phyloP scores from a whole-genome alignment of 805 yeast genomes.

The Sugiyamaella valdiviana region DNA sequence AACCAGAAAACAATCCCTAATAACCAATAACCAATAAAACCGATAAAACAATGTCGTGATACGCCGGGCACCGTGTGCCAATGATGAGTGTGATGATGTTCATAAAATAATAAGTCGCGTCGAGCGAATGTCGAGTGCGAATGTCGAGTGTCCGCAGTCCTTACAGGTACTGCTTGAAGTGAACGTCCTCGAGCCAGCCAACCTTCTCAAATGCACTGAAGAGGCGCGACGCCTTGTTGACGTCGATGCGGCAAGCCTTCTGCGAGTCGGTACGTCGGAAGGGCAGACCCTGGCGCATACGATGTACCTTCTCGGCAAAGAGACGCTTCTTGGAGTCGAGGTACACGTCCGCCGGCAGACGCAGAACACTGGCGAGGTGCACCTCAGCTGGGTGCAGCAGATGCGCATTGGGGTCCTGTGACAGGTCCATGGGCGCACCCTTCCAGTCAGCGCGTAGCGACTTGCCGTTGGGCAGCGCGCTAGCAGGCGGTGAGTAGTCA shows the following conservation, averaged over 20 bases:
- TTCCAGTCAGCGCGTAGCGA: conserved; percentile 92
- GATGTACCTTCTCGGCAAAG: conserved; percentile 80
- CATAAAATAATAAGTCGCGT: conserved; percentile 7
- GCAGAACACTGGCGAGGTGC: conserved; percentile 74
- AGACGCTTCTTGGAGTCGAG: conserved; percentile 72
- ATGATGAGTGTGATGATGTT: conserved; percentile 3
- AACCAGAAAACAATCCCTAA: not conserved
- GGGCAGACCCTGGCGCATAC: conserved; percentile 62
- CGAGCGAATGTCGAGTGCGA: too few relatives aligned
- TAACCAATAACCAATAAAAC: not conserved
- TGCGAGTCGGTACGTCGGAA: conserved; percentile 97
- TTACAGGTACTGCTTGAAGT: conserved; percentile 47
- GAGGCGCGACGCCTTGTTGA: conserved; percentile 87
- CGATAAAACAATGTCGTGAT: not conserved
- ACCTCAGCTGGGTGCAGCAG: conserved; percentile 90
- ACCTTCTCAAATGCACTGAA: conserved; percentile 86
- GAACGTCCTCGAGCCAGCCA: conserved; percentile 82
- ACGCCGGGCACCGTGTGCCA: not conserved
- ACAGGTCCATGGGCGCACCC: conserved; percentile 93
- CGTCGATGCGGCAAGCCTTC: conserved; percentile 95
- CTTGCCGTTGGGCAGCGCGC: conserved; percentile 59
- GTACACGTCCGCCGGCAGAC: conserved; percentile 83
- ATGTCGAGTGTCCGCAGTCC: not conserved
- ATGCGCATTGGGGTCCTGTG: conserved; percentile 62
- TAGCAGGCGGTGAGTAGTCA: conserved; percentile 71